These are phyloP conservation scores for Picea glauca DNA, from an alignment of 75 land plant species.

Conservation along the genomic window DNA sequence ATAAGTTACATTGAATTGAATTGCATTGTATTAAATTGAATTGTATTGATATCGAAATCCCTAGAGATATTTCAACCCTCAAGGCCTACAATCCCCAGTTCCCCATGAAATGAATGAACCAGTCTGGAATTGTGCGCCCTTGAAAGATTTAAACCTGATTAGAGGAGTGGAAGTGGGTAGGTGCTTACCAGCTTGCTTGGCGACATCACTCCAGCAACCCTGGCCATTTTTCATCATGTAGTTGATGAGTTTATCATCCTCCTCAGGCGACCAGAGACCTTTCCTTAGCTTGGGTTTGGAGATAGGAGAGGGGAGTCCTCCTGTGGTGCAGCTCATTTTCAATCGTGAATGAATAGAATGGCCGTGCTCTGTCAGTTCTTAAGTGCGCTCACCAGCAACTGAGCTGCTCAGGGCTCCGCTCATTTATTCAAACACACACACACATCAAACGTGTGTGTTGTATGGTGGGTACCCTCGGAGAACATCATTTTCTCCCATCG, in stretches of 20 bases:
- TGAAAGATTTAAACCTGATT: too few species aligned
- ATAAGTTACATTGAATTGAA: too few species aligned
- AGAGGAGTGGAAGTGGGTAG: too few species aligned
- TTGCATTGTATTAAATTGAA: too few species aligned
- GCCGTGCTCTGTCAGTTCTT: neutral
- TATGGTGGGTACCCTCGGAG: neutral
- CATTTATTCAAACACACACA: neutral
- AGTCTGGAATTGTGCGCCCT: too few species aligned
- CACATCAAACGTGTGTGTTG: neutral
- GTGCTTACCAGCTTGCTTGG: constrained; percentile 20
- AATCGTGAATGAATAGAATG: neutral
- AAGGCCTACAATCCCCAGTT: too few species aligned
- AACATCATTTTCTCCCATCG: constrained; percentile 12
- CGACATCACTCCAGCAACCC: constrained; percentile 81
- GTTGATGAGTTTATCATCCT: constrained; percentile 67
- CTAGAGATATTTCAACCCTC: too few species aligned
- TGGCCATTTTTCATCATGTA: constrained; percentile 74
- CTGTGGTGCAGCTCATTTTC: neutral
- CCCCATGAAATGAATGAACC: too few species aligned
- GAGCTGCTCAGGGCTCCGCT: neutral
- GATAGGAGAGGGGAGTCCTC: too few species aligned
- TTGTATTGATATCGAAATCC: too few species aligned
- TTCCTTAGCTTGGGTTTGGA: constrained; percentile 45
- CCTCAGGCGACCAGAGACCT: constrained; percentile 84
- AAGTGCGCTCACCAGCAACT: constrained; percentile 13